These are phyloP conservation scores for Extremus antarcticus DNA, from an alignment of 495 filamentous ascomycete species.

Conservation along the genomic window DNA sequence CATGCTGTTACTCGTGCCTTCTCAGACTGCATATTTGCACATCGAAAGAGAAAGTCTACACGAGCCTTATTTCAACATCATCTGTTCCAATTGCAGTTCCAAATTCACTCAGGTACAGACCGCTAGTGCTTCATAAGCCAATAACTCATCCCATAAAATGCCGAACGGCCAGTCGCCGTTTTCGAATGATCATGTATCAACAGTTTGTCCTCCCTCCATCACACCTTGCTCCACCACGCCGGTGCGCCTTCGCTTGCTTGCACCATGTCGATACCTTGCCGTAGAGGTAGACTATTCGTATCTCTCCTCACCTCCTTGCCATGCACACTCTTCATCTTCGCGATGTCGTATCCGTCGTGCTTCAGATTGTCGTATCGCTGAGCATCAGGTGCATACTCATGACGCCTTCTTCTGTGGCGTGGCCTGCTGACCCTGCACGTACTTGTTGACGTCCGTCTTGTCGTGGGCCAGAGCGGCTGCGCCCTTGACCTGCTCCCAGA, in stretches of 20 bases:
- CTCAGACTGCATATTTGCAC: too few species aligned
- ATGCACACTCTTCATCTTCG: neutral
- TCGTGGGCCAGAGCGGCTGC: constrained; percentile 61
- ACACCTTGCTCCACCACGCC: neutral
- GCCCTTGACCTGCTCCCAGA: constrained; percentile 74
- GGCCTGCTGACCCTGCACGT: constrained; percentile 45
- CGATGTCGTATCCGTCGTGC: neutral
- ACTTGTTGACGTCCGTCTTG: constrained; percentile 64
- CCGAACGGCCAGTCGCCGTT: neutral
- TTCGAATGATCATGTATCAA: neutral
- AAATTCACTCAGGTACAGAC: neutral
- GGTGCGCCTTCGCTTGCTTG: neutral
- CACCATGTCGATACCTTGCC: too few species aligned
- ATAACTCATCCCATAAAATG: neutral
- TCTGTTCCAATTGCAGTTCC: too few species aligned
- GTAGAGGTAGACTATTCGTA: neutral
- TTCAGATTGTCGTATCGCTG: neutral
- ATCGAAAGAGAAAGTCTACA: too few species aligned
- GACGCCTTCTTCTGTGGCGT: constrained; percentile 45
- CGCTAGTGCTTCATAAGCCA: neutral
- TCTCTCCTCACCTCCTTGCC: neutral
- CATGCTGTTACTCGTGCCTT: too few species aligned
- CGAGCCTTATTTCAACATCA: too few species aligned
- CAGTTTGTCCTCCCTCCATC: neutral
- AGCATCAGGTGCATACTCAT: constrained; percentile 8